Conservation (phyloP, 495 filamentous ascomycete genomes). For the Aspergillus funiculosus region DNA sequence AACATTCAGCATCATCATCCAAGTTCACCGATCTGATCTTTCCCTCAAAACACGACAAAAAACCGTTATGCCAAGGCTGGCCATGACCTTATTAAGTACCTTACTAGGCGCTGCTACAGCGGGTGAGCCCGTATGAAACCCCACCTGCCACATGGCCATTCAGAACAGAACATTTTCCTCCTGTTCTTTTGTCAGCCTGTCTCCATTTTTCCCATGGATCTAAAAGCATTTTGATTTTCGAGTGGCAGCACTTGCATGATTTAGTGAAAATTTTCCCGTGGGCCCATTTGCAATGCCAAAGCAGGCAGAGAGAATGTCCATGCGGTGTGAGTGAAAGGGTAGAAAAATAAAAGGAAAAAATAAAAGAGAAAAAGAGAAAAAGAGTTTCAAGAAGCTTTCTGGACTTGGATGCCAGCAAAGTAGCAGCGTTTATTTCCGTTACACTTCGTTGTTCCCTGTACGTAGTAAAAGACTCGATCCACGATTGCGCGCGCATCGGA, state of each 20-base stretch:
- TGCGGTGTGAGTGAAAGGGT: background rate
- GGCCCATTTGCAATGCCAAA: conserved; percentile 6
- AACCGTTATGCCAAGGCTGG: conserved; percentile 38
- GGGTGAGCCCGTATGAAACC: conserved; percentile 36
- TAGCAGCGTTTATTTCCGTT: conserved; percentile 3
- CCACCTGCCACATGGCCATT: conserved; percentile 30
- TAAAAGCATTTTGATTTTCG: background rate
- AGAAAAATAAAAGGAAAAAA: background rate
- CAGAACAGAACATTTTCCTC: conserved; percentile 6
- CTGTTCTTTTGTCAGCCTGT: conserved; percentile 7
- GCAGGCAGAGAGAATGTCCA: background rate
- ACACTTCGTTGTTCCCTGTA: conserved; percentile 15
- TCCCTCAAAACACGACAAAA: conserved; percentile 20
- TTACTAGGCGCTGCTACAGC: conserved; percentile 23
- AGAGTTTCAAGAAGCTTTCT: conserved; percentile 6
- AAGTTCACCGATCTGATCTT: conserved; percentile 17
- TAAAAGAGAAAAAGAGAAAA: conserved; percentile 4
- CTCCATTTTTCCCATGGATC: conserved; percentile 4
- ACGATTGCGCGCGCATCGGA: conserved; percentile 14
- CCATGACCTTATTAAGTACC: conserved; percentile 16
- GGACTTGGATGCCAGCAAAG: conserved; percentile 15
- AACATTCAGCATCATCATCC: too few species aligned
- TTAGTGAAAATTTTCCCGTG: background rate
- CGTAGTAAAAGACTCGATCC: conserved; percentile 20
- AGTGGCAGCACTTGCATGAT: conserved; percentile 7